Conservation (phyloP, 306 rosid species). For the Echinosophora koreensis region DNA sequence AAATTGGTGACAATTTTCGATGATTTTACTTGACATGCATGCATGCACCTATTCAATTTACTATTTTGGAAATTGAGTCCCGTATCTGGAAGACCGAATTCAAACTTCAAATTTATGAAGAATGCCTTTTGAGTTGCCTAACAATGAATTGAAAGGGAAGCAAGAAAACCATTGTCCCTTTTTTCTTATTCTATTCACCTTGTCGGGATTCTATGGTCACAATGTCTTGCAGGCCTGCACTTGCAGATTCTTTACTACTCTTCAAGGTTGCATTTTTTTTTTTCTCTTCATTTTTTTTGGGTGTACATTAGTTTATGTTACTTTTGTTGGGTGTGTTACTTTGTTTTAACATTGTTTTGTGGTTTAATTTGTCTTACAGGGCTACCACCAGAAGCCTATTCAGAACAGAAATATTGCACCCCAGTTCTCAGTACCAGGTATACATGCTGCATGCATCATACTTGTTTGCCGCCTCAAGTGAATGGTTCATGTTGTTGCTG, state of each 20-base stretch:
- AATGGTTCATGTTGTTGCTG: not conserved
- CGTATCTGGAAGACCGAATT: not conserved
- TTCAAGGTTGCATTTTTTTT: conserved; percentile 53
- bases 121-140: too few species aligned
- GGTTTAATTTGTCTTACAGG: conserved; percentile 55
- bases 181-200: not conserved
- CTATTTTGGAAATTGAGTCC: not conserved
- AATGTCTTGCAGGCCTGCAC: conserved; percentile 72
- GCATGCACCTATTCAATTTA: not conserved
- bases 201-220: conserved; percentile 31
- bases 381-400: conserved; percentile 62
- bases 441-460: not conserved
- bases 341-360: not conserved
- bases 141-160: not conserved
- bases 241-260: conserved; percentile 67
- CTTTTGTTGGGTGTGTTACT: not conserved
- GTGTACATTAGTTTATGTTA: not conserved
- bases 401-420: conserved; percentile 51
- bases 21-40: not conserved
- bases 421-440: conserved; percentile 62
- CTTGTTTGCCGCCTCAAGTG: too few species aligned
- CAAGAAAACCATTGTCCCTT: not conserved
- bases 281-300: not conserved
- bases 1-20: not conserved
- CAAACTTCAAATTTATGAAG: not conserved